Evolutionary conservation across 202 grass and related monocot species (phyloP), one percentile per base, ranked within the genome.

Genomic region (Schoenoplectus tabernaemontani): DNA sequence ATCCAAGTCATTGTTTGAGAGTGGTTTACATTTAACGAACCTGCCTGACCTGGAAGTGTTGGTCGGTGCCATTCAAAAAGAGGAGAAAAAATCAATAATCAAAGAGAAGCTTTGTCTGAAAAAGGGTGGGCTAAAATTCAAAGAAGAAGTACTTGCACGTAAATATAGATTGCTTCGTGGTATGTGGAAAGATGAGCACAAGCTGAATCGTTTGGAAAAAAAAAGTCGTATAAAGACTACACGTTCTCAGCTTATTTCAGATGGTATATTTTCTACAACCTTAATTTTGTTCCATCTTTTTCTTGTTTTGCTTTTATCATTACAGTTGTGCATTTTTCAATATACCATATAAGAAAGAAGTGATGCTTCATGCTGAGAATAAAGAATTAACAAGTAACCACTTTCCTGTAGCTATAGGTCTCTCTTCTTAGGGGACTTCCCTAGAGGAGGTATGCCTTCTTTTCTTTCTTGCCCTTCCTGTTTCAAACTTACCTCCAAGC

Each of bases 111-210:
- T 96, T 74, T 50, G 57, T 6, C 36, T 84, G n/a, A 59, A 33
- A 33, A 96, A 93, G 84, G 53, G 57, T 54, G 82, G 42, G 12
- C 32, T 85, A 17, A 89, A 84, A 82, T 93, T 96, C 76, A 96
- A 99, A 82, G 87, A 96, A 62, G 86, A 79, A 65, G 76, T 85
- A 56, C 92, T 99, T 84, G 83, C 92, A 63, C 87, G 90, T 43
- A 99, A 99, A 84, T 99, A 91, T 79, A 92, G 78, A 83, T 86
- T 85, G 77, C 39, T 96, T 64, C 87, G 86, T 54, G 69, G 89
- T 51, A 81, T 96, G 42, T 99, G 96, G 96, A 93, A 88, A 82
- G 90, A 99, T 78, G 96, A 99, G 84, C 79, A 91, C 23, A 90
- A 76, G 5, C 44, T 93, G 48, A 84, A 91, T 84, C 82, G 80